Percentiles rank a stretch among this genome's conserved stretches.
phyloP scores from a whole-genome alignment of 805 yeast species.

The Metschnikowia kunwiensis region DNA sequence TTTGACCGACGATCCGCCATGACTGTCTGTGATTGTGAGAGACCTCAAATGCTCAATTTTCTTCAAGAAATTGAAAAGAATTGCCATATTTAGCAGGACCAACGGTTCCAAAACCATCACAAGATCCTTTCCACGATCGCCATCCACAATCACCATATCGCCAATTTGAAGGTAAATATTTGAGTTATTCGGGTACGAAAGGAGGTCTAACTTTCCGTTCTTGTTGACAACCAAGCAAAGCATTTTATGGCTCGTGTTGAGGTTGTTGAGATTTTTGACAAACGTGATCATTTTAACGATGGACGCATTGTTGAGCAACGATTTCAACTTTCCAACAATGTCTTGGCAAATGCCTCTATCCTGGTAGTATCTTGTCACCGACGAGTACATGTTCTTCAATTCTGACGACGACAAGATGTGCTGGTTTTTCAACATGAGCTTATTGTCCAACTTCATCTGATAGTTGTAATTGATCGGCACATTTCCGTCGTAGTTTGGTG shows the following conservation, averaged over 20 bases:
- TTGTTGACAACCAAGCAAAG: slow-evolving; percentile 54
- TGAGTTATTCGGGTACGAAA: slow-evolving; percentile 63
- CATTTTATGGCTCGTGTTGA: slow-evolving; percentile 39
- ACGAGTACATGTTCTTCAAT: slow-evolving; percentile 46
- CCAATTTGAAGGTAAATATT: slow-evolving; percentile 54
- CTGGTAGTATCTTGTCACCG: slow-evolving; percentile 54
- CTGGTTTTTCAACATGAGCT: slow-evolving; percentile 53
- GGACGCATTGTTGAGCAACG: slow-evolving; percentile 26
- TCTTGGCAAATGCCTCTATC: slow-evolving; percentile 25
- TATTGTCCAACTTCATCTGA: slow-evolving; percentile 55
- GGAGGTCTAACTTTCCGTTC: slow-evolving; percentile 65
- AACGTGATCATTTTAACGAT: slow-evolving; percentile 34
- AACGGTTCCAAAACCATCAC: slow-evolving; percentile 69
- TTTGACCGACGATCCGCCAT: slow-evolving; percentile 17
- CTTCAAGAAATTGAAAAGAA: slow-evolving; percentile 69
- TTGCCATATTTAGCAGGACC: slow-evolving; percentile 60
- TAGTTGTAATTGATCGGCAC: not conserved
- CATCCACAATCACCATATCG: slow-evolving; percentile 76
- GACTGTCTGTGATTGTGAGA: slow-evolving; percentile 33
- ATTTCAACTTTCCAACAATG: slow-evolving; percentile 27
- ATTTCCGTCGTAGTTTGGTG: not conserved
- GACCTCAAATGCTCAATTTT: slow-evolving; percentile 67
- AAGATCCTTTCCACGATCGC: slow-evolving; percentile 79
- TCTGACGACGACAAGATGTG: slow-evolving; percentile 59
- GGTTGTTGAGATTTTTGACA: slow-evolving; percentile 40